Conservation (phyloP, 2,329 filamentous ascomycete species). For the Emmonsiellopsis sp. region DNA sequence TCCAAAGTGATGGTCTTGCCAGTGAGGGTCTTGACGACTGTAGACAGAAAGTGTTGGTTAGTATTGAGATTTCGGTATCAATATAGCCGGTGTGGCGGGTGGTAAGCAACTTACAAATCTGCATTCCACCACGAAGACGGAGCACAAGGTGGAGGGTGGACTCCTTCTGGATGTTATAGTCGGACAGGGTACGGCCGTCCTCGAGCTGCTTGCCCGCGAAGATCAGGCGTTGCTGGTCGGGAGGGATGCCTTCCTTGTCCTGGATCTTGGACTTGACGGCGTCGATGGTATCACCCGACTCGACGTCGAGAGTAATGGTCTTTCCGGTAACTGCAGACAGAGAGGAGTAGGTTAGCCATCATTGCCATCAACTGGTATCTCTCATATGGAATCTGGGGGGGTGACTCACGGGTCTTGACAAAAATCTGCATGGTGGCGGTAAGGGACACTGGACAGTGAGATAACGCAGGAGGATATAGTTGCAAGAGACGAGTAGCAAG, state of each 20-base stretch:
- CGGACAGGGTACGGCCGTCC: slow-evolving; percentile 46
- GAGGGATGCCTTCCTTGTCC: slow-evolving; percentile 51
- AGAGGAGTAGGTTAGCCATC: slow-evolving; percentile 21
- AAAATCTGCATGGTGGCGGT: slow-evolving; percentile 81
- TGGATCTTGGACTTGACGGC: slow-evolving; percentile 52
- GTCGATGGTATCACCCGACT: slow-evolving; percentile 41
- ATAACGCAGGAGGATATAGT: slow-evolving; percentile 1
- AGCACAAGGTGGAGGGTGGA: slow-evolving; percentile 67
- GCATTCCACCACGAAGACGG: slow-evolving; percentile 56
- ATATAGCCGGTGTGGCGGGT: background rate
- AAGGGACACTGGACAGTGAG: background rate
- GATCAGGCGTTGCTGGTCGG: slow-evolving; percentile 49
- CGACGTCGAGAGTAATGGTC: slow-evolving; percentile 43
- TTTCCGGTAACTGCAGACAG: slow-evolving; percentile 48
- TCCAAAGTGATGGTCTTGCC: slow-evolving; percentile 58
- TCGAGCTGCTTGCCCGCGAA: slow-evolving; percentile 51
- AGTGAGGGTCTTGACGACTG: slow-evolving; percentile 50
- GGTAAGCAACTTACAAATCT: slow-evolving; percentile 47
- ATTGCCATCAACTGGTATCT: slow-evolving; percentile 6
- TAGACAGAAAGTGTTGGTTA: slow-evolving; percentile 6
- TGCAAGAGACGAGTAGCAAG: slow-evolving; percentile 7
- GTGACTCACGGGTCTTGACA: slow-evolving; percentile 79
- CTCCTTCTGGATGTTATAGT: slow-evolving; percentile 50
- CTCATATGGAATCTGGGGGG: slow-evolving; percentile 10
- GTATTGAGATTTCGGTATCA: slow-evolving; percentile 6